phyloP scores from a whole-genome alignment of 305 asterid species.

The Fraxinus xanthoxyloides region DNA sequence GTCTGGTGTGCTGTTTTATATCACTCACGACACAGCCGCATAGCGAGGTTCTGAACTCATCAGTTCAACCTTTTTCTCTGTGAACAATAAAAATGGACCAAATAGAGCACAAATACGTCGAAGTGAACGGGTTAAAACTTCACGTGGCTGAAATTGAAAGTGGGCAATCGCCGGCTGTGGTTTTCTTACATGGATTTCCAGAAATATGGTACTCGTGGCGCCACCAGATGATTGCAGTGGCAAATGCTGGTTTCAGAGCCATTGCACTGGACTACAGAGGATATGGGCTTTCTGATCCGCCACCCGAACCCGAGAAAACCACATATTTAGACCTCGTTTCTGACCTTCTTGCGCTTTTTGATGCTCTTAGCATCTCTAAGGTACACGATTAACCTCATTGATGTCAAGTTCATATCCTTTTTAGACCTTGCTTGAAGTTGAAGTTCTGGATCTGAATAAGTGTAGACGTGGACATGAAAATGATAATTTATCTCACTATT shows the following conservation, averaged over 20 bases:
- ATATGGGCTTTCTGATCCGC: constrained; percentile 45
- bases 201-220: constrained; percentile 90
- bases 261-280: constrained; percentile 76
- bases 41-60: not conserved
- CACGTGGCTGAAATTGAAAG: constrained; percentile 50
- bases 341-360: too few relatives aligned
- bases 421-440: not conserved
- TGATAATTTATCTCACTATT: not conserved
- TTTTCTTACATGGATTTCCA: constrained; percentile 79
- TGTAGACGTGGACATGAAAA: not conserved
- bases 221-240: constrained; percentile 65
- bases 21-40: too few relatives aligned
- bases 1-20: too few relatives aligned
- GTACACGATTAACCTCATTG: constrained; percentile 20
- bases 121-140: constrained; percentile 40
- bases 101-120: constrained; percentile 45
- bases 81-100: constrained; percentile 45
- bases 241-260: constrained; percentile 62
- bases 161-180: constrained; percentile 42
- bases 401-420: not conserved
- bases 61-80: not conserved
- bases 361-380: constrained; percentile 29
- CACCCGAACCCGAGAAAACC: too few relatives aligned
- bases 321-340: too few relatives aligned
- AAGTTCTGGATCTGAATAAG: not conserved